Evolutionary conservation across 2,329 filamentous ascomycete species (phyloP), one percentile per base, ranked within the genome.

Genomic region (Ascochyta lentis): DNA sequence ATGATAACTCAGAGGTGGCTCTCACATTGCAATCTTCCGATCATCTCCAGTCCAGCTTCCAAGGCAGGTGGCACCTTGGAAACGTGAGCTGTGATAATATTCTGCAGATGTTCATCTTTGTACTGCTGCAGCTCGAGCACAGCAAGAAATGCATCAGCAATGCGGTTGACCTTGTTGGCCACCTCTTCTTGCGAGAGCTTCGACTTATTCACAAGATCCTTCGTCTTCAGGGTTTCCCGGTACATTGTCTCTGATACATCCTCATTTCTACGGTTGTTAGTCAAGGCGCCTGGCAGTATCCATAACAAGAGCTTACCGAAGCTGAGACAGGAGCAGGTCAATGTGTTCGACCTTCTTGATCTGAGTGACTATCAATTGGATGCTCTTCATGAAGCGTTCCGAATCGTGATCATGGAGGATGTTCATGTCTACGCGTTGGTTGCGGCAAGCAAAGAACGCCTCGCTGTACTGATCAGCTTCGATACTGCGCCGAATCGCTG

Each of bases 401-500:
- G 94, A 92, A n/a, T 87, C 87, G 76, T 98, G 91, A 70, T 99
- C 95, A 69, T 96, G 94, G 2, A 99, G 80, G 58, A 99, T 94
- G 70, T 99, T 99, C 89, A 98, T 93, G 70, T 99, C 95, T 0
- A 99, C 95, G 64, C 96, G 86, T 73, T 99, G 96, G 22, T 88
- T 94, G 46, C 95, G 87, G 72, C 95, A 98, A 59, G 92, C 89
- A 22, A 90, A 80, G 72, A 97, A 99, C 0, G 95, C 95, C 47
- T 85, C 86, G 44, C 84, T 86, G 70, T 97, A 99, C 66, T 95
- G 86, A 72, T 90, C 90, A 29, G 84, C 81, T 49, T 92, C 89
- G 47, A 99, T 91, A 47, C 90, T 86, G 45, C 86, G 85, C 43
- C 95, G 86, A 52, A 99, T 96, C 24, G 92, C 93, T 2, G 92